Evolutionary conservation across 2,329 filamentous ascomycete species (phyloP).

Genomic region (Hypoxylon sp.): DNA sequence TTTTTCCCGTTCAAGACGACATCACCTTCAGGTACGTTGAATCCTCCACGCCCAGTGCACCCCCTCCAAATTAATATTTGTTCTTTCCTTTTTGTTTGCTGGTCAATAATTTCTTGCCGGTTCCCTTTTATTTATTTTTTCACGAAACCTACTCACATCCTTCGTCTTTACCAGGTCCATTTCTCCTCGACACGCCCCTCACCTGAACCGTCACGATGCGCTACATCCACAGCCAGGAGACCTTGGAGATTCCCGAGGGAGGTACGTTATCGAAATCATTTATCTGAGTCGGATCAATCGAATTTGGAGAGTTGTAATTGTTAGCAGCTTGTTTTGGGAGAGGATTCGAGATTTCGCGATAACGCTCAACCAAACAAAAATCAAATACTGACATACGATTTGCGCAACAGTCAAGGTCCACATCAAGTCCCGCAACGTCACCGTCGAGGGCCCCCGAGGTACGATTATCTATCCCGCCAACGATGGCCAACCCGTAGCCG

Average conservation of each 20-base stretch:
- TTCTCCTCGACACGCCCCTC: constrained; percentile 52
- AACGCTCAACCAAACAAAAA: constrained; percentile 26
- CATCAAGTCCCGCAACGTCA: constrained; percentile 97
- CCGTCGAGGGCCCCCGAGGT: constrained; percentile 96
- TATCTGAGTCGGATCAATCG: constrained; percentile 7
- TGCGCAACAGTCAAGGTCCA: constrained; percentile 83
- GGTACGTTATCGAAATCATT: constrained; percentile 69
- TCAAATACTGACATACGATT: constrained; percentile 49
- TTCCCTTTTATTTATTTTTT: neutral
- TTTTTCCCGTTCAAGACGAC: constrained; percentile 41
- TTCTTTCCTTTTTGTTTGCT: too few relatives aligned
- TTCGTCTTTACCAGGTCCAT: constrained; percentile 37
- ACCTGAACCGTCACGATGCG: constrained; percentile 82
- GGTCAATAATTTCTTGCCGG: neutral
- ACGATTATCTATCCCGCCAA: constrained; percentile 49
- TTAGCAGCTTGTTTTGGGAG: constrained; percentile 8
- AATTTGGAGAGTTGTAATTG: constrained; percentile 1
- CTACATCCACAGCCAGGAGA: constrained; percentile 99
- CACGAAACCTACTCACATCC: constrained; percentile 21
- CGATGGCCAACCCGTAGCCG: constrained; percentile 1
- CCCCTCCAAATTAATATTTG: neutral
- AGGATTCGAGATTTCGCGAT: constrained; percentile 11
- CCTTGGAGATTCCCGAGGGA: constrained; percentile 93
- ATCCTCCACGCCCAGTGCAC: constrained; percentile 4
- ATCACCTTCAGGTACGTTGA: constrained; percentile 38